phyloP scores from a whole-genome alignment of 1,284 basidiomycete species.

The Fomitopsis palustris region DNA sequence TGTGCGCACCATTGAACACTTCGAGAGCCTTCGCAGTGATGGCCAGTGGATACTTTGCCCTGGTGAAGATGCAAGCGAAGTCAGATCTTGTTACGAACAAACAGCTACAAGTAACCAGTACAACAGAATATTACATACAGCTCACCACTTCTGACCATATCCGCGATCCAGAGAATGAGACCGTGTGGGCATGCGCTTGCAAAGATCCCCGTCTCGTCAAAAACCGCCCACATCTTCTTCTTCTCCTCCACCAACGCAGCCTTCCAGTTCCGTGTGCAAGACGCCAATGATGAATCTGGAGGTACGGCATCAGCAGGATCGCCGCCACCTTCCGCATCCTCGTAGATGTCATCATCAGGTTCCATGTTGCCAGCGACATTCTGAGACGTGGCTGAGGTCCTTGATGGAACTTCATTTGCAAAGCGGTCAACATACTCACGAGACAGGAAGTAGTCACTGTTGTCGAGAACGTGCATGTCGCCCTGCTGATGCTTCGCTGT shows the following conservation, averaged over 20 bases:
- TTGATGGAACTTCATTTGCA: slow-evolving; percentile 26
- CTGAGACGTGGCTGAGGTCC: no score
- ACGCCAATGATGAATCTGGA: background rate
- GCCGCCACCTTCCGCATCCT: slow-evolving; percentile 5
- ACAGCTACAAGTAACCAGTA: no score
- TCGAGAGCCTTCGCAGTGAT: slow-evolving; percentile 21
- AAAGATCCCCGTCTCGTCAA: slow-evolving; percentile 32
- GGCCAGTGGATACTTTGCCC: slow-evolving; percentile 33
- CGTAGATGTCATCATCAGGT: no score
- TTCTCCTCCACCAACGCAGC: slow-evolving; percentile 26
- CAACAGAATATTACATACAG: slow-evolving; percentile 29
- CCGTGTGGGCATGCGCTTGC: slow-evolving; percentile 27
- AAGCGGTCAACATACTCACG: slow-evolving; percentile 25
- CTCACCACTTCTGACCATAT: slow-evolving; percentile 31
- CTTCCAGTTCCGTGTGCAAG: slow-evolving; percentile 31
- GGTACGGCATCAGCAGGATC: slow-evolving; percentile 18
- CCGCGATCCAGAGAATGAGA: slow-evolving; percentile 18
- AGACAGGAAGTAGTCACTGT: slow-evolving; percentile 23
- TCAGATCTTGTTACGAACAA: slow-evolving; percentile 11
- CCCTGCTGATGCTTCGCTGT: slow-evolving; percentile 7
- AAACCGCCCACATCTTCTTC: slow-evolving; percentile 29
- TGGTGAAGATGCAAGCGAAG: slow-evolving; percentile 5
- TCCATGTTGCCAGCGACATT: no score
- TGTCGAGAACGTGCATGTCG: slow-evolving; percentile 14
- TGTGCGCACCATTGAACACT: slow-evolving; percentile 7